A percentile compares a stretch with the other conserved stretches of the same genome.
These are phyloP conservation scores for Mycena sanguinolenta DNA, from an alignment of 768 basidiomycete species.

Conservation along the genomic window DNA sequence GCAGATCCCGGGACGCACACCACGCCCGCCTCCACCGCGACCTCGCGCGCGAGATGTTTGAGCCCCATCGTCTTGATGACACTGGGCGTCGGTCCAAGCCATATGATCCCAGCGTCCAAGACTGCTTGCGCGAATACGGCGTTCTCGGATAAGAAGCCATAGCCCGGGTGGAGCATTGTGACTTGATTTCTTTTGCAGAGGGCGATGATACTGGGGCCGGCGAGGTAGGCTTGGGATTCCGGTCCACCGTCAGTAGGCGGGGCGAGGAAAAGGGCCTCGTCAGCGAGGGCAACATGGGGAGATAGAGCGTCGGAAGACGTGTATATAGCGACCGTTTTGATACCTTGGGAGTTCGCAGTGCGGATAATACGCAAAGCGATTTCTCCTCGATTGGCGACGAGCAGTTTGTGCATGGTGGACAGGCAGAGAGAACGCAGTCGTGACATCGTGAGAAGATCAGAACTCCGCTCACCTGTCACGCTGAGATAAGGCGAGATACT, in stretches of 20 bases:
- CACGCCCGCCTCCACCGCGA: constrained; percentile 63
- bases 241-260: constrained; percentile 36
- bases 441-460: constrained; percentile 4
- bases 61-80: constrained; percentile 69
- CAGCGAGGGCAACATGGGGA: constrained; percentile 69
- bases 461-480: constrained; percentile 9
- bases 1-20: constrained; percentile 70
- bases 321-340: constrained; percentile 72
- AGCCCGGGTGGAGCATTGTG: constrained; percentile 73
- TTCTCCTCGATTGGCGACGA: constrained; percentile 81
- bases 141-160: constrained; percentile 78
- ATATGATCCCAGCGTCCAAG: constrained; percentile 62
- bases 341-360: constrained; percentile 64
- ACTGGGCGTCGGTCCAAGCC: constrained; percentile 68
- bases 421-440: no score
- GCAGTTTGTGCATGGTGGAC: constrained; percentile 58
- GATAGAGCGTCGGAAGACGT: constrained; percentile 69
- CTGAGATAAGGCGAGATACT: constrained; percentile 15
- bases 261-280: constrained; percentile 54
- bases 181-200: constrained; percentile 57
- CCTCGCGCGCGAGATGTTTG: constrained; percentile 68
- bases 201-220: constrained; percentile 51
- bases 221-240: constrained; percentile 62
- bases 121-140: constrained; percentile 65
- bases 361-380: constrained; percentile 75